Percentiles rank a stretch among this genome's conserved stretches.
These are phyloP conservation scores for Wickerhamiella alocasiicola DNA, from an alignment of 805 yeast species.

Conservation along the genomic window DNA sequence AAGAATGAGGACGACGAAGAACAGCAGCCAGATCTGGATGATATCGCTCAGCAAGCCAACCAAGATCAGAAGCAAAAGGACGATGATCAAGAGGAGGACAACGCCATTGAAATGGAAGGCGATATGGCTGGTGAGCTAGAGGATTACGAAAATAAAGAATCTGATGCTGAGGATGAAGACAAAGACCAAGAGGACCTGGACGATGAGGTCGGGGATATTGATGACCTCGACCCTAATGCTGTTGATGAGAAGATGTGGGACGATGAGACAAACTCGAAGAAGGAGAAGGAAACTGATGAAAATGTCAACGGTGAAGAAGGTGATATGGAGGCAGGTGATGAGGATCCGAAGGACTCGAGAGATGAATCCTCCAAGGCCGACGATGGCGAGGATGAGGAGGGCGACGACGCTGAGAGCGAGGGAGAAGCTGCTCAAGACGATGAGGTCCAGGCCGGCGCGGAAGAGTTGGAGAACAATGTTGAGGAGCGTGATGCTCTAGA, in stretches of 20 bases:
- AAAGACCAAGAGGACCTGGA: constrained; percentile 62
- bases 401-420: constrained; percentile 43
- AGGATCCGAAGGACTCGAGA: constrained; percentile 22
- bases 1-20: constrained; percentile 60
- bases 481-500: constrained; percentile 82
- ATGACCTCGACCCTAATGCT: constrained; percentile 86
- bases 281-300: constrained; percentile 73
- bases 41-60: constrained; percentile 57
- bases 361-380: constrained; percentile 28
- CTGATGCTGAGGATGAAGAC: constrained; percentile 36
- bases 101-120: constrained; percentile 89
- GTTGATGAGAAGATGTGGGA: constrained; percentile 98
- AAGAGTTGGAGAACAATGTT: constrained; percentile 57
- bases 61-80: constrained; percentile 51
- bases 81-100: constrained; percentile 47
- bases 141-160: constrained; percentile 54
- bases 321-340: constrained; percentile 26
- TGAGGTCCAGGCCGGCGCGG: constrained; percentile 43
- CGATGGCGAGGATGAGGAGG: constrained; percentile 35
- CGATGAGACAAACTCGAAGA: constrained; percentile 60
- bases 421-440: constrained; percentile 75
- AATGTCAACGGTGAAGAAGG: constrained; percentile 39
- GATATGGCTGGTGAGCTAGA: constrained; percentile 94
- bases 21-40: constrained; percentile 84
- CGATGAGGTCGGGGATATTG: constrained; percentile 80